Evolutionary conservation across 495 filamentous ascomycete species (phyloP).

Genomic region (Cercophora scortea): DNA sequence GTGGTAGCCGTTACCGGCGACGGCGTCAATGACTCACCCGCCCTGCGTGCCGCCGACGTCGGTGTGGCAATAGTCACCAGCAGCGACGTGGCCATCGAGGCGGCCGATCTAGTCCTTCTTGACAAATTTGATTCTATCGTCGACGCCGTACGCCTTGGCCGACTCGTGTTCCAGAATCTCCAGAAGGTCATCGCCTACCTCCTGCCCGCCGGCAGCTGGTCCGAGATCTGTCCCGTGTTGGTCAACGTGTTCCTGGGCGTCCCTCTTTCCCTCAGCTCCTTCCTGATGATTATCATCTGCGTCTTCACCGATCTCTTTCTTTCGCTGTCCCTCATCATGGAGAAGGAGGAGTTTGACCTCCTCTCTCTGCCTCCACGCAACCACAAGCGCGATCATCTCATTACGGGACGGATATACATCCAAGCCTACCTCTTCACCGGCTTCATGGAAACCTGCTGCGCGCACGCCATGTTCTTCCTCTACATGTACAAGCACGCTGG

Average conservation of each 20-base stretch:
- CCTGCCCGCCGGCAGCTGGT: constrained; percentile 12
- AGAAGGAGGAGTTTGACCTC: constrained; percentile 27
- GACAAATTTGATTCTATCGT: constrained; percentile 84
- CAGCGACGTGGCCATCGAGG: constrained; percentile 81
- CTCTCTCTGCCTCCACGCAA: constrained; percentile 20
- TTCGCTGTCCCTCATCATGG: constrained; percentile 6
- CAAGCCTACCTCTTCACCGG: constrained; percentile 46
- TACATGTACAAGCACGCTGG: constrained; percentile 36
- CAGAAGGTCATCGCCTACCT: constrained; percentile 44
- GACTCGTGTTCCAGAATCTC: constrained; percentile 59
- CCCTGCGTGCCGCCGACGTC: constrained; percentile 72
- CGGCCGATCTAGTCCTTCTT: constrained; percentile 70
- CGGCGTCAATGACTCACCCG: constrained; percentile 81
- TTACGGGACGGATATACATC: constrained; percentile 43
- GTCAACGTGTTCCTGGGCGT: constrained; percentile 13
- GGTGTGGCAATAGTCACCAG: constrained; percentile 79
- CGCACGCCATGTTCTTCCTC: constrained; percentile 45
- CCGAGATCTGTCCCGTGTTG: constrained; percentile 2
- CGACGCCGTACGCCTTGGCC: constrained; percentile 53
- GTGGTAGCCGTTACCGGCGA: constrained; percentile 87
- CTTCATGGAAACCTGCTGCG: constrained; percentile 39
- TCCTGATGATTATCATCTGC: constrained; percentile 18
- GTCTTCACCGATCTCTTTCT: constrained; percentile 7
- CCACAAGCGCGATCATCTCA: constrained; percentile 27
- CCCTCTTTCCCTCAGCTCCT: constrained; percentile 9